Base-by-base conservation (phyloP, 257 asterid species). In the Nicotiana knightiana region DNA sequence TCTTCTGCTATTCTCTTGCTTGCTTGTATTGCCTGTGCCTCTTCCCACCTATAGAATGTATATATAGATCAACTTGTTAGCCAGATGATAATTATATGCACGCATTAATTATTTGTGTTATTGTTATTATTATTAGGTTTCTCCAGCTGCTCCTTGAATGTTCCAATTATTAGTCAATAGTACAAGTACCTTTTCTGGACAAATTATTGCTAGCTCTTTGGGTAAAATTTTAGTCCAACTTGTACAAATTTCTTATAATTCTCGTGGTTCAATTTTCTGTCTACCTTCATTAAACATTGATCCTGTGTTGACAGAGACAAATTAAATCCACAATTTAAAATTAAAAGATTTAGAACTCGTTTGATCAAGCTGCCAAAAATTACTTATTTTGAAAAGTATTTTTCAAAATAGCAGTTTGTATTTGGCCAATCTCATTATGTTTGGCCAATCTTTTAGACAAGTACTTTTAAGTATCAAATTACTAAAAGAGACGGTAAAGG, bases 1-100 rank as follows among this genome's bases (percentile, higher is more conserved):
- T 93, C 97, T 84, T 88, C 92, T 77, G 93, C 96, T 68, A 90
- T 93, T 81, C 83, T 93, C 35, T 86, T 90, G 77, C 90, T 93
- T 1, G 97, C 97, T 85, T 93, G 97, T 83, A 86, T 93, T 77
- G 96, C 93, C 70, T 91, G 91, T 87, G 81, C 89, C 5, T 88
- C 93, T 12, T 78, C 87, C 37, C 43, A 48, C 9, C 43, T 48
- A 13, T 48, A 73, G 8, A 26, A 58, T n/a, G 24, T 28, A 28
- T 28, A 28, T 28, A 68, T 37, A 67, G 57, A 70, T 48, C 24
- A 71, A 35, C 24, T 24, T 24, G 39, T 70, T 48, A 71, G 24
- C 79, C 62, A 46, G 4, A 13, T 6, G 26, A 21, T 39, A 46
- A 71, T 10, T 13, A 68, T 12, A 24, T 43, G 61, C 39, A 3